phyloP scores from a whole-genome alignment of 2,329 filamentous ascomycete species.

The Lizonia empirigonia region DNA sequence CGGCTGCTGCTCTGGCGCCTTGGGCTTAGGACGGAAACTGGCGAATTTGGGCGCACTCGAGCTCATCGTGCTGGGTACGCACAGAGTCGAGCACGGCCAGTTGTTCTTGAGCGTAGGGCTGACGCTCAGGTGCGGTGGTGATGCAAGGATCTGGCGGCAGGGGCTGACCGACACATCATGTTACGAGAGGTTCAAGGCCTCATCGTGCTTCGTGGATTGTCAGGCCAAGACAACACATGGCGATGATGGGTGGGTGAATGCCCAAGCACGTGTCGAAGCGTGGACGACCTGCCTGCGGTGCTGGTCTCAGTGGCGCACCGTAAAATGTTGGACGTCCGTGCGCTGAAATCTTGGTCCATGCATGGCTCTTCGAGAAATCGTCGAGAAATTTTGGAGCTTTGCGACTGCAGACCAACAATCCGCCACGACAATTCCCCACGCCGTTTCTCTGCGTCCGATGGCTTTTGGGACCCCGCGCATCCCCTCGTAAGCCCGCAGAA shows the following conservation, averaged over 20 bases:
- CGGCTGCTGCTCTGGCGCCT: slow-evolving; percentile 16
- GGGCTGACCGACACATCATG: not conserved
- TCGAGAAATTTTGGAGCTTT: slow-evolving; percentile 26
- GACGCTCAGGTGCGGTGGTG: not conserved
- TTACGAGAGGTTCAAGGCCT: not conserved
- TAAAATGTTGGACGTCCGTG: slow-evolving; percentile 8
- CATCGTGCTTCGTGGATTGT: not conserved
- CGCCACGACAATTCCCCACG: slow-evolving; percentile 27
- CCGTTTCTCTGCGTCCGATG: slow-evolving; percentile 33
- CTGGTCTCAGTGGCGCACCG: slow-evolving; percentile 2
- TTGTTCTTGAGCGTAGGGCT: not conserved
- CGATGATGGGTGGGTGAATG: not conserved
- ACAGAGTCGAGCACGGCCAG: not conserved
- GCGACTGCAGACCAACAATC: slow-evolving; percentile 15
- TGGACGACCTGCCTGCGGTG: not conserved
- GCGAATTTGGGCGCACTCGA: slow-evolving; percentile 69
- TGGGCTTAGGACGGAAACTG: slow-evolving; percentile 68
- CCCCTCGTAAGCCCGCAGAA: not conserved
- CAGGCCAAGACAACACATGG: not conserved
- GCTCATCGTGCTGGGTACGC: slow-evolving; percentile 23
- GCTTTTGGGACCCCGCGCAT: slow-evolving; percentile 18
- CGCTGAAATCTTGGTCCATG: slow-evolving; percentile 6
- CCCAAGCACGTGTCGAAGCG: not conserved
- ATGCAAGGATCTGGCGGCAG: not conserved
- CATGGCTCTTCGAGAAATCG: slow-evolving; percentile 2